Conservation (phyloP, 352 stramenopile species). For the Phytopythium chamaehyphon region DNA sequence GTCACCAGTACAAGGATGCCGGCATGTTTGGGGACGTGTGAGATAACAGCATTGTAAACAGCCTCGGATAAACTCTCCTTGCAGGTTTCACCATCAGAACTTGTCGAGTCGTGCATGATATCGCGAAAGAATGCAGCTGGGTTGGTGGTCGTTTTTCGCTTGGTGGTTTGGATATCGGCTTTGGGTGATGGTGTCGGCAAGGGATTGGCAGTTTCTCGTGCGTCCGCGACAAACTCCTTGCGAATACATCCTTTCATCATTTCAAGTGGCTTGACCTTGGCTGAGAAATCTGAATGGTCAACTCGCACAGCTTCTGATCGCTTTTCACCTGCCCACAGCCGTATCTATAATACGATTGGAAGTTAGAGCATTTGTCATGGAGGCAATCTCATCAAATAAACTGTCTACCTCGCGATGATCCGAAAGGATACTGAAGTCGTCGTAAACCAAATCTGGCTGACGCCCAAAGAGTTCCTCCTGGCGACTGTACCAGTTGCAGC, state of each 20-base stretch:
- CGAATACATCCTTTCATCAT: conserved; percentile 55
- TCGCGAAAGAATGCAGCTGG: conserved; percentile 25
- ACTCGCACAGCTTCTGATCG: not conserved
- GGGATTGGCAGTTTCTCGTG: not conserved
- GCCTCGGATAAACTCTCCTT: not conserved
- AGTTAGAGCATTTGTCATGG: too few species aligned
- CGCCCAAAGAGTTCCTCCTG: conserved; percentile 58
- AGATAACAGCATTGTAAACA: conserved; percentile 7
- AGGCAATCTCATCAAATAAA: not conserved
- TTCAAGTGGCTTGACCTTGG: not conserved
- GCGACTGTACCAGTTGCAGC: conserved; percentile 81
- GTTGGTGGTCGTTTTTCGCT: not conserved
- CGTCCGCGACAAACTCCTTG: conserved; percentile 14
- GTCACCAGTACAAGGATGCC: conserved; percentile 26
- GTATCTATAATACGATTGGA: conserved; percentile 25
- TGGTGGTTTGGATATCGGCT: conserved; percentile 9
- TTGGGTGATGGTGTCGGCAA: not conserved
- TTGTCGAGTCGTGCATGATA: conserved; percentile 11
- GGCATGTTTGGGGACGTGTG: conserved; percentile 13
- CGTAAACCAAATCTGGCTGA: conserved; percentile 64
- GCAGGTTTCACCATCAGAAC: not conserved
- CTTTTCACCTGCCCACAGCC: conserved; percentile 16
- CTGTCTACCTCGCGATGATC: conserved; percentile 60
- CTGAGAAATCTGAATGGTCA: not conserved
- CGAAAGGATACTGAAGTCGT: conserved; percentile 81